These are phyloP conservation scores for Oleoguttula mirabilis DNA, from an alignment of 495 filamentous ascomycete species.

Conservation along the genomic window DNA sequence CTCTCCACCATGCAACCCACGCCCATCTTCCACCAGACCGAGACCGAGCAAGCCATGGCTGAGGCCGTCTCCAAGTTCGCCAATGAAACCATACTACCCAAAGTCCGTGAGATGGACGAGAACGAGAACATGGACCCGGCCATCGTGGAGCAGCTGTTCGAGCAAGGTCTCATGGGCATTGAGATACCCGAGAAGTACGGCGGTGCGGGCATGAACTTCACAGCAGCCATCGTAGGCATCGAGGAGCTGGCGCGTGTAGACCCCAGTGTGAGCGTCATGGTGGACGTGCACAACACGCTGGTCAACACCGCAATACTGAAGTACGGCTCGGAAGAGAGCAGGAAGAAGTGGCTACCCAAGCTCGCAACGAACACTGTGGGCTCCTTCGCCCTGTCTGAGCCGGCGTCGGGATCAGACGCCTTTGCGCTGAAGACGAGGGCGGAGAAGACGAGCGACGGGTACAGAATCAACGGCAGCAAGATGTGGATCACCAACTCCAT, in stretches of 20 bases:
- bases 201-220: constrained; percentile 97
- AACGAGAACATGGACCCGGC: constrained; percentile 82
- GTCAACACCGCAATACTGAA: constrained; percentile 89
- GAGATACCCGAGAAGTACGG: constrained; percentile 97
- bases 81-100: constrained; percentile 73
- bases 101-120: constrained; percentile 96
- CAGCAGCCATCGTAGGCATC: constrained; percentile 85
- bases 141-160: constrained; percentile 85
- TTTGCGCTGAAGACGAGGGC: constrained; percentile 90
- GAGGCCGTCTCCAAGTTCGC: constrained; percentile 89
- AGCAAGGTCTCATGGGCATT: constrained; percentile 94
- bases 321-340: constrained; percentile 60
- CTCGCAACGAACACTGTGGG: constrained; percentile 85
- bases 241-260: constrained; percentile 93
- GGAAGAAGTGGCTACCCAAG: constrained; percentile 75
- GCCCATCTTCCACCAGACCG: constrained; percentile 84
- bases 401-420: constrained; percentile 83
- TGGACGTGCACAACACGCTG: constrained; percentile 94
- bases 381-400: constrained; percentile 93
- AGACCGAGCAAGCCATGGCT: constrained; percentile 77
- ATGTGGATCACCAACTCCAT: constrained; percentile 99
- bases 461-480: constrained; percentile 80
- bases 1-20: constrained; percentile 66
- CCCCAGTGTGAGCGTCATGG: constrained; percentile 84
- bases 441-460: constrained; percentile 61